Conservation (phyloP, 371 early-diverging fungal genomes). For the Mucor racemosus region DNA sequence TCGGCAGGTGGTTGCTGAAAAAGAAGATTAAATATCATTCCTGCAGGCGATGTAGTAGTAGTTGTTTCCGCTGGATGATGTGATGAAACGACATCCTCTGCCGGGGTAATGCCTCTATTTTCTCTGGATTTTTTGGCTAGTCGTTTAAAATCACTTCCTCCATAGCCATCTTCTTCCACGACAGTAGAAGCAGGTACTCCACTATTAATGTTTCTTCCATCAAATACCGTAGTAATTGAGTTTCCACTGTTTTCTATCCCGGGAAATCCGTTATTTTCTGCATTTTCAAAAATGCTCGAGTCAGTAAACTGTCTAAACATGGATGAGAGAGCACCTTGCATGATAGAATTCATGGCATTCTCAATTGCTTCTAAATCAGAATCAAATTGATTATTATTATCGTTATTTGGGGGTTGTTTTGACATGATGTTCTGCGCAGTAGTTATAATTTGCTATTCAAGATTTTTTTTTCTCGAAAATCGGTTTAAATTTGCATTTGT, state of each 20-base stretch:
- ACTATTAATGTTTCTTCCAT: slow-evolving; percentile 17
- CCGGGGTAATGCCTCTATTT: slow-evolving; percentile 11
- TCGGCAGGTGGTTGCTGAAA: background rate
- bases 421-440: slow-evolving; percentile 11
- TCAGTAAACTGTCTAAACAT: slow-evolving; percentile 34
- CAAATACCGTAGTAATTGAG: slow-evolving; percentile 11
- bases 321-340: slow-evolving; percentile 38
- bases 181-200: background rate
- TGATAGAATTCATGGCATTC: slow-evolving; percentile 40
- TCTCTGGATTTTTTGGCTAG: slow-evolving; percentile 37
- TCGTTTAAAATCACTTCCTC: slow-evolving; percentile 45
- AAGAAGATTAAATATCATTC: background rate
- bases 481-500: background rate
- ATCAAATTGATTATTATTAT: slow-evolving; percentile 16
- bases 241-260: background rate
- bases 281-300: slow-evolving; percentile 21
- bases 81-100: background rate
- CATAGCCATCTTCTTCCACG: slow-evolving; percentile 24
- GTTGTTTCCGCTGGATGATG: background rate
- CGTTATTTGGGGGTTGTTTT: slow-evolving; percentile 13
- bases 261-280: background rate
- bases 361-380: slow-evolving; percentile 43
- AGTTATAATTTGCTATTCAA: background rate
- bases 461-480: no score
- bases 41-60: background rate